These are phyloP conservation scores for Physocladia obscura DNA, from an alignment of 192 early-diverging fungal genomes.

Conservation along the genomic window DNA sequence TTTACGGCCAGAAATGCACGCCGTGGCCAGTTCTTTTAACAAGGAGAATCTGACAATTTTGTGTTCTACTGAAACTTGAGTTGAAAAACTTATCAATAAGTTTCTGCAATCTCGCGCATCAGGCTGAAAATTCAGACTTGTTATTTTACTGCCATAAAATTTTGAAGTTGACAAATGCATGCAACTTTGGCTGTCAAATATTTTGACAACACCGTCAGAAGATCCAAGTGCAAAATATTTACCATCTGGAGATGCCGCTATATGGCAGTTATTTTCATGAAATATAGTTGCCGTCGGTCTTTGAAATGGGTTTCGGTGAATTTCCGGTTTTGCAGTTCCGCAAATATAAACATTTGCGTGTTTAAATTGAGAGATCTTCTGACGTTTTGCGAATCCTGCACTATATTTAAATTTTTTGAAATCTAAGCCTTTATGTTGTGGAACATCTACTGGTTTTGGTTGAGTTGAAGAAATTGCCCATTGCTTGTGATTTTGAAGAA, in stretches of 20 bases:
- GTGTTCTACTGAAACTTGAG: neutral
- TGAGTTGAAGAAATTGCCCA: no score
- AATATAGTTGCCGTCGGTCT: slow-evolving; percentile 1
- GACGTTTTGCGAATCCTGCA: no score
- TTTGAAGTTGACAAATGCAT: neutral
- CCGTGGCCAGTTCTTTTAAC: neutral
- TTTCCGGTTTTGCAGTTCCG: neutral
- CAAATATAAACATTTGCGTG: no score
- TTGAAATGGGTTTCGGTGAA: neutral
- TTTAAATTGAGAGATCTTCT: no score
- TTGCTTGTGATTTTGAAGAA: no score
- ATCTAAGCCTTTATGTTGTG: no score
- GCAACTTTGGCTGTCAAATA: slow-evolving; percentile 1
- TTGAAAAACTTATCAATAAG: neutral
- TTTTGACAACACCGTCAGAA: slow-evolving; percentile 16
- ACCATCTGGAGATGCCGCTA: slow-evolving; percentile 23
- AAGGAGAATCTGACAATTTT: slow-evolving; percentile 8
- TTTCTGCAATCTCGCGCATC: neutral
- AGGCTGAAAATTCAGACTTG: slow-evolving; percentile 23
- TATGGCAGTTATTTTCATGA: slow-evolving; percentile 1
- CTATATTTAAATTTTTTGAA: no score
- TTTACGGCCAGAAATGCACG: neutral
- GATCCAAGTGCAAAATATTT: neutral
- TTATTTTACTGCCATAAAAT: neutral
- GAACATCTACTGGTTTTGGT: no score